Base-by-base conservation (phyloP, 768 basidiomycete species). In the Auriculariales sp. region DNA sequence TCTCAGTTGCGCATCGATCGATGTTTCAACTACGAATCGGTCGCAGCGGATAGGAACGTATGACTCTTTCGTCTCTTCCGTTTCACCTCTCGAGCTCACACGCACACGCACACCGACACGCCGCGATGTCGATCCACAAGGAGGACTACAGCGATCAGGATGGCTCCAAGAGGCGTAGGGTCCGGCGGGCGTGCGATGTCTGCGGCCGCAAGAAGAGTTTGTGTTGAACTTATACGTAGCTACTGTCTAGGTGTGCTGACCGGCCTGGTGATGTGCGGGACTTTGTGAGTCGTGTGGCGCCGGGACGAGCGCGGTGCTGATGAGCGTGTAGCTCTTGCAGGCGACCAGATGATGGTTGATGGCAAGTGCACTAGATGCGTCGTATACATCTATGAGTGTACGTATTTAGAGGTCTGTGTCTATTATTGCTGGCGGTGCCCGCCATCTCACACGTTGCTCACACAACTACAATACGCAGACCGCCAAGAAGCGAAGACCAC, bases 161-260 rank as follows among this genome's bases (percentile, higher is more conserved):
- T 33, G 42, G 65, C 17, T 62, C 63, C 17, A 87, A 88, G 69
- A 85, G 83, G 61, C 66, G 84, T 32, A 71, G 78, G 53, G 73
- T 87, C 28, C 82, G 84, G 62, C 66, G 86, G 27, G 86, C 86
- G 5, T 91, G 88, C 59, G 87, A 90, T 58, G 73, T 79, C 0
- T 91, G 88, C 59, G 70, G 88, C 31, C 70, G 84, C 51, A 90
- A 89, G 71, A 92, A 92, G 67, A 79, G 85, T 81, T 51, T 53
- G 75, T 64, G 17, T 17, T 14, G 31, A 11, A 22, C 28, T 39
- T 46, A n/a, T 53, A 36, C 24, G 47, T 46, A 29, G 32, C 27
- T 28, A 34, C 48, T 25, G 17, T 14, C 31, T 29, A 34, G 7
- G 34, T 30, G 33, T 35, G 46, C 50, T 48, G 25, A 30, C 54